Base-by-base conservation (phyloP, 1,139 yeast genomes). In the Taiozyma onychis region DNA sequence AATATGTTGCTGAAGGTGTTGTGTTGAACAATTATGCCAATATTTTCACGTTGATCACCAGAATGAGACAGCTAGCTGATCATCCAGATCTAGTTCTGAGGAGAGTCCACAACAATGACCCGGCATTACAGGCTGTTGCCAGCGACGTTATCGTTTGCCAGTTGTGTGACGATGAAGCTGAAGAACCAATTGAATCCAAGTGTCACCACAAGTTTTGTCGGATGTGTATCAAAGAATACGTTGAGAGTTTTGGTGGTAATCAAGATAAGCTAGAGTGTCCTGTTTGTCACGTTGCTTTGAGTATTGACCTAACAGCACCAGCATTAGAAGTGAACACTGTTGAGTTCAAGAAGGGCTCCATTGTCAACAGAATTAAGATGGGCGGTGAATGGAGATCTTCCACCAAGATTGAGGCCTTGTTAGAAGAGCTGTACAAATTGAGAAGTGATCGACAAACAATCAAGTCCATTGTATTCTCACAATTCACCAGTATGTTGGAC, bases 31-130 rank as follows among this genome's bases (percentile, higher is more conserved):
- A 95, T 66, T 93, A 95, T 69, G 99, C 99, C 43, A 93, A 93
- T 62, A 91, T 93, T 62, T 95, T 93, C 71, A 91, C 98, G 0
- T 76, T 95, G 52, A 91, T 93, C 60, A 95, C 99, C 0, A 75
- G 99, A 62, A 93, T 93, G 99, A 80, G 99, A 63, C 99, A 93
- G 68, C 75, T 93, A 61, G 98, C 99, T 0, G 99, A 95, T 66
- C 99, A 93, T 67, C 99, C 99, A 0, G 99, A 95, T 70, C 73
- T 95, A 56, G 97, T 93, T 1, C 73, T 93, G 64, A 83, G 91
- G 59, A 75, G 90, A 50, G 76, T 77, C 14, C 80, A 80, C 14
- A 67, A 73, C 42, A 74, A 75, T 49, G 67, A 71, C 13, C 66
- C 72, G 3, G 51, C 59, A 1, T 59, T 59, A 0, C 55, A 58